Evolutionary conservation across 2,329 filamentous ascomycete species (phyloP).

Genomic region (Diaporthe helianthi): DNA sequence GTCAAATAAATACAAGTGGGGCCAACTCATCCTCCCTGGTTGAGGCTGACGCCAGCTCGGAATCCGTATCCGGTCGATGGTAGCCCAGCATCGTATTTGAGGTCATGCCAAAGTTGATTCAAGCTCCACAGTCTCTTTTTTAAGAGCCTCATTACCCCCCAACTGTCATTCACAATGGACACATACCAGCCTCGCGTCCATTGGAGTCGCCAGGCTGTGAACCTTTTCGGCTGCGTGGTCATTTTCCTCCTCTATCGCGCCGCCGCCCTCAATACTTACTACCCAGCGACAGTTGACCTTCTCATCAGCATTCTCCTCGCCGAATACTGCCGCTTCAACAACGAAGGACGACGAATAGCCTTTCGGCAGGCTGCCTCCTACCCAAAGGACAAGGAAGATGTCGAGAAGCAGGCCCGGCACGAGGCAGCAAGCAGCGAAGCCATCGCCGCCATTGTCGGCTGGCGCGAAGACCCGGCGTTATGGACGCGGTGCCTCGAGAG

Average conservation of each 20-base stretch:
- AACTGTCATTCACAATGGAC: not conserved
- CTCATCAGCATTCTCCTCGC: constrained; percentile 41
- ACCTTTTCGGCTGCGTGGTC: constrained; percentile 40
- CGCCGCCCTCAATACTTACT: constrained; percentile 38
- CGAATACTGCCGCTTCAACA: constrained; percentile 41
- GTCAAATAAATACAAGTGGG: not conserved
- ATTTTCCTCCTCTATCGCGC: constrained; percentile 39
- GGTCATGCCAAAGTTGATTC: not conserved
- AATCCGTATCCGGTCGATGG: not conserved
- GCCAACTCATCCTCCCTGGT: no score
- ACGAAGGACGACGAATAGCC: constrained; percentile 38
- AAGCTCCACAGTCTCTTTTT: not conserved
- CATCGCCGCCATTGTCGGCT: constrained; percentile 41
- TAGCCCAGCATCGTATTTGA: not conserved
- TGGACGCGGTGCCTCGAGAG: constrained; percentile 42
- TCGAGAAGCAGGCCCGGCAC: constrained; percentile 32
- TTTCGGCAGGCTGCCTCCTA: constrained; percentile 17
- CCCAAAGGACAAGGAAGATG: constrained; percentile 32
- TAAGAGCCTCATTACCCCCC: no score
- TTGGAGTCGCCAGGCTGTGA: constrained; percentile 38
- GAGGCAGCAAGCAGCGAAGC: constrained; percentile 35
- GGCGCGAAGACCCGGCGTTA: constrained; percentile 42
- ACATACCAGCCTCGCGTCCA: not conserved
- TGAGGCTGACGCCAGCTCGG: not conserved
- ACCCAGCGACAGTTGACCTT: constrained; percentile 41